These are phyloP conservation scores for Nitzschia sp. DNA, from an alignment of 108 stramenopile species.

Conservation along the genomic window DNA sequence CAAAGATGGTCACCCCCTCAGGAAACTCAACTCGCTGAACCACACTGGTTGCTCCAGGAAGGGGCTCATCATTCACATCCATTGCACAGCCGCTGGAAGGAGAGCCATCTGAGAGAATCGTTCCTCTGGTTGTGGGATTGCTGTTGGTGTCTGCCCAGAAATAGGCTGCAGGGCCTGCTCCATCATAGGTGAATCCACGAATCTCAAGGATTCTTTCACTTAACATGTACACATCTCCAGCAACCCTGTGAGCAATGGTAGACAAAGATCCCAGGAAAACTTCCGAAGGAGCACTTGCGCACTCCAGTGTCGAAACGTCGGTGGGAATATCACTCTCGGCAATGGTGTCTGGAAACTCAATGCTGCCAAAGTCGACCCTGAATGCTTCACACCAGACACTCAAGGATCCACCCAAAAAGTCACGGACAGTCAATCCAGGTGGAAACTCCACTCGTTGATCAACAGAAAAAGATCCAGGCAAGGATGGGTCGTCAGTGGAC, in stretches of 20 bases:
- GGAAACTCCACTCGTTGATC: slow-evolving; percentile 32
- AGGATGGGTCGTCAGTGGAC: neutral
- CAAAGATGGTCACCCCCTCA: slow-evolving; percentile 12
- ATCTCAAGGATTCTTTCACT: slow-evolving; percentile 25
- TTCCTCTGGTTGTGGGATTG: slow-evolving; percentile 5
- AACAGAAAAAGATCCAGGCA: slow-evolving; percentile 4
- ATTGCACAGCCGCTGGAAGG: slow-evolving; percentile 19
- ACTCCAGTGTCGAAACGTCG: slow-evolving; percentile 16
- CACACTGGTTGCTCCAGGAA: slow-evolving; percentile 3
- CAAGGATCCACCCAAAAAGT: slow-evolving; percentile 29
- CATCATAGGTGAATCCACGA: slow-evolving; percentile 26
- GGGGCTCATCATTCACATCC: neutral
- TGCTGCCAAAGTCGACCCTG: slow-evolving; percentile 21
- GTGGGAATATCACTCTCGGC: neutral
- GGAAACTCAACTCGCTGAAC: slow-evolving; percentile 33
- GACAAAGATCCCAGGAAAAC: slow-evolving; percentile 5
- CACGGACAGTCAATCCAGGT: slow-evolving; percentile 15
- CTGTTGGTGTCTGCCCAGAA: slow-evolving; percentile 31
- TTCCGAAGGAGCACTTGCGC: neutral
- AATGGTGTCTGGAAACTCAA: slow-evolving; percentile 14
- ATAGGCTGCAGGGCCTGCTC: slow-evolving; percentile 25
- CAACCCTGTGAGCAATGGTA: slow-evolving; percentile 15
- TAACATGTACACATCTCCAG: slow-evolving; percentile 19
- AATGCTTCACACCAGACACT: slow-evolving; percentile 30
- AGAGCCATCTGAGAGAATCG: slow-evolving; percentile 15